Conservation (phyloP, 2,329 filamentous ascomycete genomes). For the Trichophyton simii region DNA sequence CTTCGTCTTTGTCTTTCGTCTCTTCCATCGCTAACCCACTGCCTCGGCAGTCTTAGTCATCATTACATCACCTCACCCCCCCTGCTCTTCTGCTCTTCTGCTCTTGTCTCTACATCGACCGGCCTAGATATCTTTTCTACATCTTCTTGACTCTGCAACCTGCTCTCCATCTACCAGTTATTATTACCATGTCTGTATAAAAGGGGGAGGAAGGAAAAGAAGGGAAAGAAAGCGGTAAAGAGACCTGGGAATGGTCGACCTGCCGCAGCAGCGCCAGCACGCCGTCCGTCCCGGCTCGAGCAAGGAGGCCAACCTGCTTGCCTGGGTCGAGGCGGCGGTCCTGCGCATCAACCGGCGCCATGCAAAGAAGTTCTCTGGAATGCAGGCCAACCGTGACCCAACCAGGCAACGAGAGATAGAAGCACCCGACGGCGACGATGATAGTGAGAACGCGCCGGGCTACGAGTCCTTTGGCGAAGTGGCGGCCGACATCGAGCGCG, state of each 20-base stretch:
- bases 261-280: slow-evolving; percentile 41
- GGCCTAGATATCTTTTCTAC: background rate
- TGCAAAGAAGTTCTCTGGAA: slow-evolving; percentile 35
- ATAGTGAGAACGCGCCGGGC: slow-evolving; percentile 29
- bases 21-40: background rate
- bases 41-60: slow-evolving; percentile 16
- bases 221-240: too few species aligned
- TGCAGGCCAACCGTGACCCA: slow-evolving; percentile 7
- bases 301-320: slow-evolving; percentile 48
- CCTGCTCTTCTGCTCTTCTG: slow-evolving; percentile 11
- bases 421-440: slow-evolving; percentile 8
- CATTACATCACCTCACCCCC: slow-evolving; percentile 25
- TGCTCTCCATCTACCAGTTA: background rate
- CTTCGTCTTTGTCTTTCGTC: background rate
- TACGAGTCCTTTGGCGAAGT: slow-evolving; percentile 56
- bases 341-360: slow-evolving; percentile 41
- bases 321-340: slow-evolving; percentile 43
- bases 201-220: too few species aligned
- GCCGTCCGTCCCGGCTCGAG: slow-evolving; percentile 44
- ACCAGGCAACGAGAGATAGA: background rate
- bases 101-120: too few species aligned
- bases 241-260: slow-evolving; percentile 6
- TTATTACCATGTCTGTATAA: background rate
- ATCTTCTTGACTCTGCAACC: background rate
- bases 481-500: slow-evolving; percentile 57